A percentile compares a stretch with the other conserved stretches of the same genome.
Conservation (phyloP, 306 rosid genomes). For the Cucumis melo region DNA sequence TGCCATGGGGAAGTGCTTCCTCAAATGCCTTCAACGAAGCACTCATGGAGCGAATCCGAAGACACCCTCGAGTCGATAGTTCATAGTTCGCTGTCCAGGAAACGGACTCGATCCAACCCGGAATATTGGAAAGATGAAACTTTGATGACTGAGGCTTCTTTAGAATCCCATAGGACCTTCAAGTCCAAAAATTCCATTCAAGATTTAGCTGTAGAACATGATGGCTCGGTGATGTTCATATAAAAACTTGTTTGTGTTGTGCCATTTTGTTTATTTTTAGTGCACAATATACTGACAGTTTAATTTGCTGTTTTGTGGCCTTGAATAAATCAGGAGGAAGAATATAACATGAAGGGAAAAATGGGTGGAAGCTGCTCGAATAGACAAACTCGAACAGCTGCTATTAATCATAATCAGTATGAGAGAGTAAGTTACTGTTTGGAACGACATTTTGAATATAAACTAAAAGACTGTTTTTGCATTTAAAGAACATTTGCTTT, state of each 20-base stretch:
- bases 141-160: not conserved
- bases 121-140: not conserved
- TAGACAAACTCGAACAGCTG: conserved; percentile 26
- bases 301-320: not conserved
- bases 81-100: not conserved
- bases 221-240: not conserved
- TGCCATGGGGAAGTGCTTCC: not conserved
- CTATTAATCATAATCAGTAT: conserved; percentile 29
- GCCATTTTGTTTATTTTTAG: not conserved
- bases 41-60: not conserved
- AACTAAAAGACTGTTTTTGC: no score
- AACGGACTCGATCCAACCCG: not conserved
- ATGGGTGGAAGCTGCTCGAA: conserved; percentile 10
- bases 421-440: conserved; percentile 20
- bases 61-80: conserved; percentile 6
- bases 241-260: not conserved
- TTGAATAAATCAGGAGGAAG: conserved; percentile 11
- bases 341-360: conserved; percentile 15
- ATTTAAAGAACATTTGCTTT: no score
- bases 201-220: not conserved
- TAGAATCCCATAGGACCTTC: not conserved
- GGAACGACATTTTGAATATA: no score
- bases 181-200: not conserved
- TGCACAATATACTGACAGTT: not conserved
- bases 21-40: not conserved